Conservation (phyloP, 2,329 filamentous ascomycete species). For the Furcasterigmium furcatum region DNA sequence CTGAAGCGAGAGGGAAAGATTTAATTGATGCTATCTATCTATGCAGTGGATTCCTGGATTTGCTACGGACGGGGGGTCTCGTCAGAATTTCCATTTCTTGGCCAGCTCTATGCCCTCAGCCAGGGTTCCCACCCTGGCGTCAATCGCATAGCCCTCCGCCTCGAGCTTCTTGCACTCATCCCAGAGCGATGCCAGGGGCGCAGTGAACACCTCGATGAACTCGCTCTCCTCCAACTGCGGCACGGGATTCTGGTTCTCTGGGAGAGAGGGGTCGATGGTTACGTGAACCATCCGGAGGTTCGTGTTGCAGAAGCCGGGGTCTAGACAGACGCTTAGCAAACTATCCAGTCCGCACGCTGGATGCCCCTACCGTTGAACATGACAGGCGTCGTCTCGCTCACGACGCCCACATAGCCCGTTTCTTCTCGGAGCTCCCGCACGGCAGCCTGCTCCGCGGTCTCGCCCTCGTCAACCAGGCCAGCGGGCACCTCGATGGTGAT, state of each 20-base stretch:
- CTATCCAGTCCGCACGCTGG: too few relatives aligned
- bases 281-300: conserved; percentile 71
- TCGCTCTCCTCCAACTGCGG: conserved; percentile 75
- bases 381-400: conserved; percentile 55
- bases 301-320: conserved; percentile 65
- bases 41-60: too few relatives aligned
- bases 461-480: conserved; percentile 59
- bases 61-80: too few relatives aligned
- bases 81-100: conserved; percentile 50
- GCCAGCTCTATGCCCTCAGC: conserved; percentile 77
- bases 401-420: conserved; percentile 60
- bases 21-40: conserved; percentile 11
- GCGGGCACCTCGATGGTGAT: conserved; percentile 63
- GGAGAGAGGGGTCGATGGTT: conserved; percentile 63
- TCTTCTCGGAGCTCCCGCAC: conserved; percentile 64
- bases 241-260: conserved; percentile 66
- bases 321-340: conserved; percentile 19
- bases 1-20: conserved; percentile 44
- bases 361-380: conserved; percentile 57
- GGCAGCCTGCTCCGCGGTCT: conserved; percentile 59
- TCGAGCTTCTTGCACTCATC: conserved; percentile 65
- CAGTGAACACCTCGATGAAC: conserved; percentile 76
- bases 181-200: conserved; percentile 63
- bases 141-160: conserved; percentile 70
- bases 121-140: conserved; percentile 73